Evolutionary conservation across 2,329 filamentous ascomycete genomes (phyloP).

Genomic region (Colletotrichum australisinense): DNA sequence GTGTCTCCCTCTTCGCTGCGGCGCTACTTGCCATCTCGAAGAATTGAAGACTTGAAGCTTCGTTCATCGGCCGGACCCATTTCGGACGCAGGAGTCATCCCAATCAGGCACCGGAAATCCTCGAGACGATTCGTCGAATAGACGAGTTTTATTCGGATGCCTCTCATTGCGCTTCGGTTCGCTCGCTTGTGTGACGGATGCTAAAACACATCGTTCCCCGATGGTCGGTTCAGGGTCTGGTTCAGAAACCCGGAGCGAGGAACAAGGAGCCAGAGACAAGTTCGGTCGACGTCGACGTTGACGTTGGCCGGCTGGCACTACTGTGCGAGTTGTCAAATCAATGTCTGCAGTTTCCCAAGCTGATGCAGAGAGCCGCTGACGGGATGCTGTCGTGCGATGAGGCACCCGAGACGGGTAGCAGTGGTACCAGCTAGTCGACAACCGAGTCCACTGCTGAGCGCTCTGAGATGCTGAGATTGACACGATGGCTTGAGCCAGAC

Average conservation of each 20-base stretch:
- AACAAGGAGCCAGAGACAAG: not conserved
- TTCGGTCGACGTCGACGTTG: slow-evolving; percentile 1
- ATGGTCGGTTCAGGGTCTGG: not conserved
- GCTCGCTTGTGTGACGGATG: not conserved
- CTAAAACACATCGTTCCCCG: not conserved
- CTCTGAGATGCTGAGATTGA: not conserved
- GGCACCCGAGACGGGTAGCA: not conserved
- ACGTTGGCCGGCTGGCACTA: not conserved
- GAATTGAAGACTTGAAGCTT: slow-evolving; percentile 16
- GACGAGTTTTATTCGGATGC: not conserved
- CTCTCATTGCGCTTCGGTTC: not conserved
- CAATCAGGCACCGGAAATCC: not conserved
- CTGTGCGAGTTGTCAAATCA: slow-evolving; percentile 28
- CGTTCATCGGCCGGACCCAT: slow-evolving; percentile 9
- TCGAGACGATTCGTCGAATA: not conserved
- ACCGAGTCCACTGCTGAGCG: not conserved
- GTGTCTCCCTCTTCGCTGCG: not conserved
- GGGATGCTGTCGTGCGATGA: not conserved
- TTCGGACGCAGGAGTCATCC: not conserved
- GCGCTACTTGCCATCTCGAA: not conserved
- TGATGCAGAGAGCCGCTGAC: slow-evolving; percentile 1
- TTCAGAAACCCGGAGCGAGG: not conserved
- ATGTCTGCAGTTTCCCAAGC: slow-evolving; percentile 10
- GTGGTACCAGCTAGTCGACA: not conserved
- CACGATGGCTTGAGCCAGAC: not conserved